These are phyloP conservation scores for Wickerhamiella alocasiicola DNA, from an alignment of 805 yeast genomes.

Conservation along the genomic window DNA sequence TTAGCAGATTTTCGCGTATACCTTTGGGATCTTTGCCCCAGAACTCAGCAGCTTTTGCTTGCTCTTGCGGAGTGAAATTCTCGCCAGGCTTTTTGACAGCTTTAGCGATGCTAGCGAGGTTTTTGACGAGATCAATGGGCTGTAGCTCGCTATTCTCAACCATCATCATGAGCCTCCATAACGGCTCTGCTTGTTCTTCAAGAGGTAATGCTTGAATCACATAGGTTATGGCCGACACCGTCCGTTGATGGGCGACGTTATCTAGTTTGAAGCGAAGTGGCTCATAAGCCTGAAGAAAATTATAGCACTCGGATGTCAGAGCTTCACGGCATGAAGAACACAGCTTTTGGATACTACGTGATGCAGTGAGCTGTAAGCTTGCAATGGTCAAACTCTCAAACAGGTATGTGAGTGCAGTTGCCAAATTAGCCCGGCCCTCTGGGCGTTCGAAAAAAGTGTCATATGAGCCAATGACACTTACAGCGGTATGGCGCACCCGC, in stretches of 20 bases:
- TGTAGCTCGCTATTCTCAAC: constrained; percentile 14
- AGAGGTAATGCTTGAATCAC: constrained; percentile 23
- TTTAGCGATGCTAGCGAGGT: constrained; percentile 59
- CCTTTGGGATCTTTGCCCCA: constrained; percentile 24
- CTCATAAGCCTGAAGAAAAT: constrained; percentile 24
- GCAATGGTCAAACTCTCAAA: constrained; percentile 31
- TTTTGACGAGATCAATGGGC: constrained; percentile 41
- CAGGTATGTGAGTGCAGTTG: constrained; percentile 43
- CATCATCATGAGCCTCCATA: constrained; percentile 14
- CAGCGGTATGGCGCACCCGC: constrained; percentile 37
- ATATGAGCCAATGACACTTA: constrained; percentile 46
- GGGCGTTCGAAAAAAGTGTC: constrained; percentile 44
- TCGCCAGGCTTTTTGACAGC: constrained; percentile 54
- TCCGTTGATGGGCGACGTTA: constrained; percentile 24
- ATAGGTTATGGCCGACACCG: constrained; percentile 25
- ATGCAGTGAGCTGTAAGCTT: constrained; percentile 30
- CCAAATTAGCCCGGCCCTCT: constrained; percentile 35
- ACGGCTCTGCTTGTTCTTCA: constrained; percentile 25
- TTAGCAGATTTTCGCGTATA: constrained; percentile 34
- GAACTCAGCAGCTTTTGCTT: constrained; percentile 26
- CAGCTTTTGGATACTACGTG: constrained; percentile 44
- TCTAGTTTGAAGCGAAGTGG: constrained; percentile 18
- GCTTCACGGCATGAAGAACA: constrained; percentile 25
- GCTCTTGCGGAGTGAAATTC: constrained; percentile 26
- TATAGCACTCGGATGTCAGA: constrained; percentile 19